phyloP scores from a whole-genome alignment of 306 rosid species.

The Boehmeria nivea region DNA sequence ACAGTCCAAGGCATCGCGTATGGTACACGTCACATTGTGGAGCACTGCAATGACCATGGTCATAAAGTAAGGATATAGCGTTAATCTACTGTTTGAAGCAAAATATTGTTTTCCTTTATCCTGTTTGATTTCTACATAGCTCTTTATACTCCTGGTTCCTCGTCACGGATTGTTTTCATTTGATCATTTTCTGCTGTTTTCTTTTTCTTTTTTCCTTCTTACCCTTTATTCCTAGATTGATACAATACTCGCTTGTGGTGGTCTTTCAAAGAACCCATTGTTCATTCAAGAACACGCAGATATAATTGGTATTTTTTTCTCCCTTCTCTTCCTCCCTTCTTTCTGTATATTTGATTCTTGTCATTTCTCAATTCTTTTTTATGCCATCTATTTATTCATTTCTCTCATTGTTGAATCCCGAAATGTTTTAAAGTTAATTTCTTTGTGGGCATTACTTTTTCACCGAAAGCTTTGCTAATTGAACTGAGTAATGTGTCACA shows the following conservation, averaged over 20 bases:
- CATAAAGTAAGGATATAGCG: slow-evolving; percentile 67
- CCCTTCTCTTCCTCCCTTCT: slow-evolving; percentile 15
- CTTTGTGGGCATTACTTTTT: too few relatives aligned
- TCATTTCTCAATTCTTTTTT: too few relatives aligned
- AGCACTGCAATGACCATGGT: slow-evolving; percentile 88
- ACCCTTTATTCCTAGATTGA: slow-evolving; percentile 48
- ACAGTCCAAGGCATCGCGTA: slow-evolving; percentile 90
- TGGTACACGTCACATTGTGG: slow-evolving; percentile 96
- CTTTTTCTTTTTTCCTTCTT: slow-evolving; percentile 1
- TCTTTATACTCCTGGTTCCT: neutral
- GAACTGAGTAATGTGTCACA: too few relatives aligned
- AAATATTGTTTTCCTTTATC: neutral
- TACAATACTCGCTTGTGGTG: slow-evolving; percentile 93
- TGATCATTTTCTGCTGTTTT: neutral
- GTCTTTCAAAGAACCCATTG: slow-evolving; percentile 75
- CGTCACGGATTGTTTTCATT: neutral
- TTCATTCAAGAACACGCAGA: slow-evolving; percentile 95
- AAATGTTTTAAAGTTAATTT: too few relatives aligned
- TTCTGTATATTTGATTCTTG: too few relatives aligned
- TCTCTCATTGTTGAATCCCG: too few relatives aligned
- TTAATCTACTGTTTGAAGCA: neutral
- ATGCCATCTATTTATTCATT: too few relatives aligned
- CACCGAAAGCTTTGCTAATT: too few relatives aligned
- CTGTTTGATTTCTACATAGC: neutral
- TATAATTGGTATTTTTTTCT: slow-evolving; percentile 56